These are phyloP conservation scores for Panaeolus papilionaceus DNA, from an alignment of 768 basidiomycete genomes.

Conservation along the genomic window DNA sequence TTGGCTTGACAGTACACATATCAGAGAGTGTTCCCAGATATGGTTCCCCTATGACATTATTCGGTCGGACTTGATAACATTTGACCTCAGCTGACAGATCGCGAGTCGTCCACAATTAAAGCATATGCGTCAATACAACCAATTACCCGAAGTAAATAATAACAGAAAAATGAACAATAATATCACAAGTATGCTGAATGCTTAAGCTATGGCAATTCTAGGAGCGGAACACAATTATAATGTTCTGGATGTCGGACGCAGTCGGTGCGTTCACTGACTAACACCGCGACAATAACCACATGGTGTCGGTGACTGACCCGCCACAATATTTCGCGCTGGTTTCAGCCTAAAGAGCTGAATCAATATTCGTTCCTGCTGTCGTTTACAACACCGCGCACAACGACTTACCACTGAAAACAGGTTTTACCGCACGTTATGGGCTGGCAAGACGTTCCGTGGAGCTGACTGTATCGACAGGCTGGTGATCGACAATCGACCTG, in stretches of 20 bases:
- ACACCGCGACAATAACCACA: conserved; percentile 26
- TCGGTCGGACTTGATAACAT: conserved; percentile 13
- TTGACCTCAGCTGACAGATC: background rate
- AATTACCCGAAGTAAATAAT: background rate
- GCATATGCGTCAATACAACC: conserved; percentile 1
- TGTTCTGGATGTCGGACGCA: background rate
- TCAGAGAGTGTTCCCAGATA: background rate
- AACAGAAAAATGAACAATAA: conserved; percentile 12
- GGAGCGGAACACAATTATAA: background rate
- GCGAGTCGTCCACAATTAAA: background rate
- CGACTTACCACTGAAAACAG: conserved; percentile 46
- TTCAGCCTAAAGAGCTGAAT: conserved; percentile 30
- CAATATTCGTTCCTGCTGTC: background rate
- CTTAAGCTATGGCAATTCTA: background rate
- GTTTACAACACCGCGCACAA: background rate
- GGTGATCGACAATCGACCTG: conserved; percentile 50
- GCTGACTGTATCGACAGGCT: conserved; percentile 49
- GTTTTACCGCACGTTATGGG: conserved; percentile 40
- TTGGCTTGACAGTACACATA: background rate
- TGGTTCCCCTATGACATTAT: background rate
- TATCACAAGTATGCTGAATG: background rate
- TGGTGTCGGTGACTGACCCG: conserved; percentile 22
- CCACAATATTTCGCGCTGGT: conserved; percentile 33
- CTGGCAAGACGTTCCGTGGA: conserved; percentile 40
- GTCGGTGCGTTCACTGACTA: background rate